Evolutionary conservation across 2,329 filamentous ascomycete species (phyloP).

Genomic region (Lasiodiplodia hormozganensis): DNA sequence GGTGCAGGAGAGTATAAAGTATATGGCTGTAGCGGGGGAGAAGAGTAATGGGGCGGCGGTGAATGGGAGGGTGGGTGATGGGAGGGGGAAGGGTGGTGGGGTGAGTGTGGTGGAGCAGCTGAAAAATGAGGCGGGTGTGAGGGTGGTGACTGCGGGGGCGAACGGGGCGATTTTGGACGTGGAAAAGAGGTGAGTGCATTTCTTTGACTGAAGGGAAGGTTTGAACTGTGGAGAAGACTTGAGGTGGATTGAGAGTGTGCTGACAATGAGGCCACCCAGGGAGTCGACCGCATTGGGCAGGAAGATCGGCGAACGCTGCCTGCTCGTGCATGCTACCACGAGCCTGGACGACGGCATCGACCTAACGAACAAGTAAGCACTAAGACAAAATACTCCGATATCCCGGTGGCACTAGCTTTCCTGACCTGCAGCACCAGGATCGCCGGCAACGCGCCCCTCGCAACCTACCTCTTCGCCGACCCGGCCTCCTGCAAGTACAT

Average conservation of each 20-base stretch:
- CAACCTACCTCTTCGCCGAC: slow-evolving; percentile 61
- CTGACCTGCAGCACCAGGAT: slow-evolving; percentile 8
- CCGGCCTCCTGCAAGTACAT: slow-evolving; percentile 64
- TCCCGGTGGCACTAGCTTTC: not conserved
- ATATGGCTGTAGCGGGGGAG: slow-evolving; percentile 32
- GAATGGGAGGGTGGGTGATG: slow-evolving; percentile 13
- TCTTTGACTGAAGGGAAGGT: not conserved
- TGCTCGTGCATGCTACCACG: slow-evolving; percentile 55
- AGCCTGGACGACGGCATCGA: slow-evolving; percentile 64
- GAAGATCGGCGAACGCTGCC: slow-evolving; percentile 53
- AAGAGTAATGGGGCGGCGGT: not conserved
- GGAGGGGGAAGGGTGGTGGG: not conserved
- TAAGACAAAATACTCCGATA: slow-evolving; percentile 25
- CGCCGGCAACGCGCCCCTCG: slow-evolving; percentile 45
- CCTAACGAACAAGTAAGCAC: slow-evolving; percentile 41
- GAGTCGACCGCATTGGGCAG: slow-evolving; percentile 22
- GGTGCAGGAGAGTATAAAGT: slow-evolving; percentile 41
- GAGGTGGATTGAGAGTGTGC: not conserved
- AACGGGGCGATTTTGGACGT: slow-evolving; percentile 20
- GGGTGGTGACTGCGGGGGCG: slow-evolving; percentile 23
- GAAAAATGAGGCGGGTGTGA: slow-evolving; percentile 11
- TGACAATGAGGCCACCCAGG: slow-evolving; percentile 17
- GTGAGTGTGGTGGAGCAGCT: not conserved
- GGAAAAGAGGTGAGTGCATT: slow-evolving; percentile 5
- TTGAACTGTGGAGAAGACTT: not conserved